These are phyloP conservation scores for Sanguinoderma infundibulare DNA, from an alignment of 1,284 basidiomycete genomes.

Conservation along the genomic window DNA sequence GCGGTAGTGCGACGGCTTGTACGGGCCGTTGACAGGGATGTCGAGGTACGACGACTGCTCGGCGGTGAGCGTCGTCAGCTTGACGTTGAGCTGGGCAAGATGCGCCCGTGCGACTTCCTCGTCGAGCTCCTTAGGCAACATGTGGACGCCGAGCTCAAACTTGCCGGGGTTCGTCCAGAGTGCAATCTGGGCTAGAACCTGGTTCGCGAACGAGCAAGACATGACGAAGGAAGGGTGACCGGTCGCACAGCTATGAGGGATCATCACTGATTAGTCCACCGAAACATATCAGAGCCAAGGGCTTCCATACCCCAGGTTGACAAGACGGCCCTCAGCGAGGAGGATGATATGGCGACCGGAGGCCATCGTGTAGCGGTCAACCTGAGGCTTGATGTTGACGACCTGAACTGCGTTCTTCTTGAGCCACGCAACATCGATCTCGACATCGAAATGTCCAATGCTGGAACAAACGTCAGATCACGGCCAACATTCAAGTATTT, in stretches of 20 bases:
- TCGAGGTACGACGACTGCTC: conserved; percentile 93
- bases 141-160: conserved; percentile 95
- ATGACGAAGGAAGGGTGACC: conserved; percentile 98
- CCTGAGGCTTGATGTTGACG: conserved; percentile 98
- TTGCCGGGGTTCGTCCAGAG: conserved; percentile 92
- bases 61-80: conserved; percentile 83
- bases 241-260: conserved; percentile 67
- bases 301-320: conserved; percentile 89
- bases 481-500: background rate
- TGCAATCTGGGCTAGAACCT: conserved; percentile 98
- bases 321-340: conserved; percentile 97
- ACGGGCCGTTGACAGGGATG: conserved; percentile 88
- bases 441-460: conserved; percentile 99
- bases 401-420: conserved; percentile 89
- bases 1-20: conserved; percentile 89
- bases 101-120: conserved; percentile 99
- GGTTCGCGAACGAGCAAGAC: conserved; percentile 99
- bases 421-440: conserved; percentile 99
- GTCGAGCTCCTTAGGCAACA: conserved; percentile 97
- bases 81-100: conserved; percentile 90
- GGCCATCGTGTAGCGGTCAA: conserved; percentile 95
- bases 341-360: conserved; percentile 95
- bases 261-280: background rate
- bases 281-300: background rate
- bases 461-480: conserved; percentile 40